These are phyloP conservation scores for Candida xyloterini DNA, from an alignment of 805 yeast genomes.

Conservation along the genomic window DNA sequence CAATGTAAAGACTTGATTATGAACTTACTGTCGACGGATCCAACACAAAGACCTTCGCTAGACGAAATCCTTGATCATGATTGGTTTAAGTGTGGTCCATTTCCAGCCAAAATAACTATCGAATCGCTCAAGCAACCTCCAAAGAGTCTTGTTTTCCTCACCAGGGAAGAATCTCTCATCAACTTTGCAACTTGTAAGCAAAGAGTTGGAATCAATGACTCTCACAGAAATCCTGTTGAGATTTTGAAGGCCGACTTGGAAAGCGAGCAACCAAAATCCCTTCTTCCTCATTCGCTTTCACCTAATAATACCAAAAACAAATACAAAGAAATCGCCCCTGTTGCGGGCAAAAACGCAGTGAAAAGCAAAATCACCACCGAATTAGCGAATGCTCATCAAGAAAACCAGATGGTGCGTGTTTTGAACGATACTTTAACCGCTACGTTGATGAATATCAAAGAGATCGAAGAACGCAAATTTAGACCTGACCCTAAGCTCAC, in stretches of 20 bases:
- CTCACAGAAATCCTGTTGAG: conserved; percentile 61
- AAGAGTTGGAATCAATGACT: conserved; percentile 51
- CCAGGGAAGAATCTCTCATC: conserved; percentile 57
- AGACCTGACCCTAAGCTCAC: conserved; percentile 11
- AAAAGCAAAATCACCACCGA: conserved; percentile 28
- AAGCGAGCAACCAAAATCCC: conserved; percentile 61
- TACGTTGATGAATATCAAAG: conserved; percentile 28
- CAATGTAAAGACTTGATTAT: conserved; percentile 73
- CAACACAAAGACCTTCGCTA: conserved; percentile 75
- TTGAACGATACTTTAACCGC: conserved; percentile 28
- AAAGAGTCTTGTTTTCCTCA: conserved; percentile 47
- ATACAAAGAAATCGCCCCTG: conserved; percentile 62
- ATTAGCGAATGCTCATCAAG: conserved; percentile 28
- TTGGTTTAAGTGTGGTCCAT: conserved; percentile 78
- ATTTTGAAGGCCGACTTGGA: conserved; percentile 66
- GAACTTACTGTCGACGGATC: conserved; percentile 74
- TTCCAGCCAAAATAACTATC: conserved; percentile 68
- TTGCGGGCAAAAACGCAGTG: conserved; percentile 23
- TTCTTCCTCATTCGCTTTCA: conserved; percentile 85
- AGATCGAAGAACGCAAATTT: conserved; percentile 25
- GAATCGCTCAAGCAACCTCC: conserved; percentile 65
- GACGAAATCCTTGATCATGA: conserved; percentile 75
- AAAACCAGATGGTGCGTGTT: conserved; percentile 27
- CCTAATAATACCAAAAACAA: conserved; percentile 89
- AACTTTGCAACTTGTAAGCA: conserved; percentile 68